Evolutionary conservation across 2,329 filamentous ascomycete genomes (phyloP).

Genomic region (Triangularia verruculosa): DNA sequence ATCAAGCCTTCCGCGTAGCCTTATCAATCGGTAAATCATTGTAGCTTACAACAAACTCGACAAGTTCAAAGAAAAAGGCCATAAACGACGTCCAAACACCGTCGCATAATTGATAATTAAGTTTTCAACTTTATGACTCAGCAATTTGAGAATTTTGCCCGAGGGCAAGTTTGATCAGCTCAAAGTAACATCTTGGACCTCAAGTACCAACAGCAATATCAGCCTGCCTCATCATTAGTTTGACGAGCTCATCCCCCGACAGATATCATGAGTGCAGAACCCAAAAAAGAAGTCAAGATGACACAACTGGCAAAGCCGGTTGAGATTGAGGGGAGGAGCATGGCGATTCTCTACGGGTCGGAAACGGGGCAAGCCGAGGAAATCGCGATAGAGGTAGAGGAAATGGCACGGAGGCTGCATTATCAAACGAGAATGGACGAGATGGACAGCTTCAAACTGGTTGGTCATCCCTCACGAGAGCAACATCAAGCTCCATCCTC

Average conservation of each 20-base stretch:
- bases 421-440: conserved; percentile 75
- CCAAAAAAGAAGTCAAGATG: not conserved
- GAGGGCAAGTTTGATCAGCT: not conserved
- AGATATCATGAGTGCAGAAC: conserved; percentile 12
- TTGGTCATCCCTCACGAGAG: conserved; percentile 44
- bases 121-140: not conserved
- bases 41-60: not conserved
- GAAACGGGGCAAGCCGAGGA: conserved; percentile 95
- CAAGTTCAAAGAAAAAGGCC: not conserved
- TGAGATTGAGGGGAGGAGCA: conserved; percentile 34
- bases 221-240: not conserved
- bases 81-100: too few species aligned
- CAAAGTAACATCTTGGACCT: not conserved
- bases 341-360: conserved; percentile 83
- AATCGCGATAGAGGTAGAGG: conserved; percentile 78
- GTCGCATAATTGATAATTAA: too few species aligned
- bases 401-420: conserved; percentile 70
- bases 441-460: conserved; percentile 72
- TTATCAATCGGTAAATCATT: not conserved
- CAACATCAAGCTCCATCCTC: not conserved
- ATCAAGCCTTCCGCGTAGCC: not conserved
- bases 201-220: not conserved
- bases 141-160: not conserved
- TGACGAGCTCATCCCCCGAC: not conserved
- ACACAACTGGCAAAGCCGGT: conserved; percentile 10